phyloP scores from a whole-genome alignment of 176 grass and related monocot species.

The Triticum timopheevii region DNA sequence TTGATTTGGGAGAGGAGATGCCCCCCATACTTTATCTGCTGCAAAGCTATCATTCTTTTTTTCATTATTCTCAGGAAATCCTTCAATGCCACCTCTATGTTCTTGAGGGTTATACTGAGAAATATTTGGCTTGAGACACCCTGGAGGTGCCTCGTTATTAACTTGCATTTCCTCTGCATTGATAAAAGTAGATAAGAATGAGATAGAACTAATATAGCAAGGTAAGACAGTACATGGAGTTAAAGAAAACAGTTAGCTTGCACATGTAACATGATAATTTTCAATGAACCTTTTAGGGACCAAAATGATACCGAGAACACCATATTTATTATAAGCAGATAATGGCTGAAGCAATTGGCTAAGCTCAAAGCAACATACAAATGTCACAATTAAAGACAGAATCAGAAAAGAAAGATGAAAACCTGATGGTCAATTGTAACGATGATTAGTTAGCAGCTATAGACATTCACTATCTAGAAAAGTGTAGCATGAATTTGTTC shows the following conservation, averaged over 20 bases:
- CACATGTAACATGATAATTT: not conserved
- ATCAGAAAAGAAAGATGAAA: conserved; percentile 3
- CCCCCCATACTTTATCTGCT: conserved; percentile 45
- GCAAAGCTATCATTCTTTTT: conserved; percentile 44
- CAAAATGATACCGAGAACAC: not conserved
- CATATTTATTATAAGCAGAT: not conserved
- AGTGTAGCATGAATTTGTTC: not conserved
- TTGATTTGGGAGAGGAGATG: conserved; percentile 55
- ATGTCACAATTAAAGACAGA: not conserved
- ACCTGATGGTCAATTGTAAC: not conserved
- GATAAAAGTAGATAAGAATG: conserved; percentile 41
- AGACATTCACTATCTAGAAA: not conserved
- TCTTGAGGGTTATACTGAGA: conserved; percentile 61
- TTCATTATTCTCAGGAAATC: conserved; percentile 53
- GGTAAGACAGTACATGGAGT: not conserved
- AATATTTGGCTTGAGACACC: conserved; percentile 58
- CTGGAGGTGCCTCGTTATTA: conserved; percentile 57
- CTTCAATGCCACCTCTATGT: conserved; percentile 42
- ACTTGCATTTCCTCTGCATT: conserved; percentile 87
- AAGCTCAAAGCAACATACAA: not conserved
- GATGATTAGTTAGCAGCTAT: not conserved
- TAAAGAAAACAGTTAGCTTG: not conserved
- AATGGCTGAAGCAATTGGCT: not conserved
- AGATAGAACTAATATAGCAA: conserved; percentile 12
- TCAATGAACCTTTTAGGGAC: conserved; percentile 17